phyloP scores from a whole-genome alignment of 2,329 filamentous ascomycete genomes.

The Pyricularia sp. region DNA sequence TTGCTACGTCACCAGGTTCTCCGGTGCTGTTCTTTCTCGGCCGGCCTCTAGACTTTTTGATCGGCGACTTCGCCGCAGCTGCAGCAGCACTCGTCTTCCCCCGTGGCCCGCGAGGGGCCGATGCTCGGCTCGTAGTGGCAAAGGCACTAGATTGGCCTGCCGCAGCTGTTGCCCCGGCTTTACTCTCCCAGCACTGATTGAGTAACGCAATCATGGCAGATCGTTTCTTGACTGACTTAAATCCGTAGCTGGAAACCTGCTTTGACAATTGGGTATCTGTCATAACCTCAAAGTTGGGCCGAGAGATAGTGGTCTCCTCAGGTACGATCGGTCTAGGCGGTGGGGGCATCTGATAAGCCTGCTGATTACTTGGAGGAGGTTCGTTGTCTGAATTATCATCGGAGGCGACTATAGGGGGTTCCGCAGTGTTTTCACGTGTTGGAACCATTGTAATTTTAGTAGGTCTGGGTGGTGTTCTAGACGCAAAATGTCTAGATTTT shows the following conservation, averaged over 20 bases:
- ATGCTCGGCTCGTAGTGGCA: constrained; percentile 11
- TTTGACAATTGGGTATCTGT: constrained; percentile 54
- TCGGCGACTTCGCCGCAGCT: constrained; percentile 14
- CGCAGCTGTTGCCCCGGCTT: constrained; percentile 22
- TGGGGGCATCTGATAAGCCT: constrained; percentile 13
- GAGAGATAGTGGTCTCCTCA: constrained; percentile 9
- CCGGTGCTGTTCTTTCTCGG: constrained; percentile 26
- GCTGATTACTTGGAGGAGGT: constrained; percentile 22
- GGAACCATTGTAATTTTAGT: background rate
- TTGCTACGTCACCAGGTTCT: constrained; percentile 3
- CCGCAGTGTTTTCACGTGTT: background rate
- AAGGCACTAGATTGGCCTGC: constrained; percentile 2
- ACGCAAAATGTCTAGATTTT: background rate
- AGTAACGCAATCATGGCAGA: constrained; percentile 61
- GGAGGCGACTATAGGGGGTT: background rate
- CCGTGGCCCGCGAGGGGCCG: constrained; percentile 7
- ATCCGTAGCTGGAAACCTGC: constrained; percentile 56
- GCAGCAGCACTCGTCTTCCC: constrained; percentile 8
- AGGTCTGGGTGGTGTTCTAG: background rate
- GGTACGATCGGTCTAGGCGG: constrained; percentile 3
- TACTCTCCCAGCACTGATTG: constrained; percentile 61
- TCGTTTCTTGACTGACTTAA: constrained; percentile 62
- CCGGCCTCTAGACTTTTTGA: constrained; percentile 29
- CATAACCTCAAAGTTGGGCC: constrained; percentile 51
- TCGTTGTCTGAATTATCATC: constrained; percentile 10